These are phyloP conservation scores for Paecilomyces sp. DNA, from an alignment of 2,329 filamentous ascomycete species.

Conservation along the genomic window DNA sequence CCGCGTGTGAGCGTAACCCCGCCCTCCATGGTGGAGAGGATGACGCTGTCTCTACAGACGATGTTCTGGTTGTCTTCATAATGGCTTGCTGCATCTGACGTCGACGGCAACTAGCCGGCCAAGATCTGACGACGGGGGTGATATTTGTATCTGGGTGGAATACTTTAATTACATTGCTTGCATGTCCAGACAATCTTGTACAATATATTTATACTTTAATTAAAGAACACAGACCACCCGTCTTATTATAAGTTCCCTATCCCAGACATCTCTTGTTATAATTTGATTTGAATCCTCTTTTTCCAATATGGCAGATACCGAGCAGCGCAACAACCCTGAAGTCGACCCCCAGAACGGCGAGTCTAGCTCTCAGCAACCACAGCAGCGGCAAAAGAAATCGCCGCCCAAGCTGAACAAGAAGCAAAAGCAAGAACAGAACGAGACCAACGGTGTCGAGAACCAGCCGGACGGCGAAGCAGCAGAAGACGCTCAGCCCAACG, in stretches of 20 bases:
- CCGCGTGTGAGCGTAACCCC: not conserved
- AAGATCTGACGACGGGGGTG: not conserved
- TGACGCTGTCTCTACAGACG: not conserved
- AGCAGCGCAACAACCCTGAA: not conserved
- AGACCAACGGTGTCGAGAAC: slow-evolving; percentile 17
- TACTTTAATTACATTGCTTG: not conserved
- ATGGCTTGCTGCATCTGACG: not conserved
- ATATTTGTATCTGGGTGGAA: not conserved
- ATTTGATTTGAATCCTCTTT: not conserved
- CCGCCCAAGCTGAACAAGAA: slow-evolving; percentile 25
- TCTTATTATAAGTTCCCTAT: not conserved
- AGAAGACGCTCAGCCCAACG: slow-evolving; percentile 4
- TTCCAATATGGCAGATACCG: not conserved
- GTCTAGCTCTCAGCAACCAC: not conserved
- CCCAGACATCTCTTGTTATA: not conserved
- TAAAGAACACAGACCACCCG: not conserved
- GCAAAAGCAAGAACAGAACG: slow-evolving; percentile 2
- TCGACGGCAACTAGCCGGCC: not conserved
- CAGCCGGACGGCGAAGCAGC: slow-evolving; percentile 9
- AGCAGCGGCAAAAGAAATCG: slow-evolving; percentile 13
- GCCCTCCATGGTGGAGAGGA: not conserved
- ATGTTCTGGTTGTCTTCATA: not conserved
- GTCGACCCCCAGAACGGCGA: not conserved
- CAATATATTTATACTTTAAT: not conserved
- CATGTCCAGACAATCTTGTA: not conserved